Conservation (phyloP, 352 stramenopile species). For the Blastocystis sp. region DNA sequence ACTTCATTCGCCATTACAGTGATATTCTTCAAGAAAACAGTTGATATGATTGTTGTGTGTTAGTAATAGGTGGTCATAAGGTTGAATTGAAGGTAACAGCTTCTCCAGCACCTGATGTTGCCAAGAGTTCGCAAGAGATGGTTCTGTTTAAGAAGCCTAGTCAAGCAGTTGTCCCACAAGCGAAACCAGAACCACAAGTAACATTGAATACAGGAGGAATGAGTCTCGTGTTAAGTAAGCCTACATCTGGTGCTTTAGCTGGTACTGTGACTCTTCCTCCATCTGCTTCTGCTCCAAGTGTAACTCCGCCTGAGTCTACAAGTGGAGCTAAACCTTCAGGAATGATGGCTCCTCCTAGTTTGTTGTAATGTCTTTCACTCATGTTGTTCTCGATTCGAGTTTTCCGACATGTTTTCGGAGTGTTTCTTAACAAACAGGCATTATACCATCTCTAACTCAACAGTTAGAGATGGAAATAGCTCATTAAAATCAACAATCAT, state of each 20-base stretch:
- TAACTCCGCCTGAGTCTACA: neutral
- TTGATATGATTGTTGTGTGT: neutral
- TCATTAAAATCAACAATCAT: slow-evolving; percentile 40
- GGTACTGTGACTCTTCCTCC: neutral
- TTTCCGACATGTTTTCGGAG: neutral
- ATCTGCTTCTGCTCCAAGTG: neutral
- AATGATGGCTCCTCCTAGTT: neutral
- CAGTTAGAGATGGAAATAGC: neutral
- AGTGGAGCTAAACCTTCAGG: neutral
- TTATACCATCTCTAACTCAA: neutral
- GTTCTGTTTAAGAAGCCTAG: slow-evolving; percentile 33
- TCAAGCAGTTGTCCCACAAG: neutral
- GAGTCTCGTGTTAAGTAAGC: neutral
- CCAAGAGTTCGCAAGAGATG: slow-evolving; percentile 1
- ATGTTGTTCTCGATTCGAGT: slow-evolving; percentile 25
- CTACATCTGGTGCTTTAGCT: neutral
- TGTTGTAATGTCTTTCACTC: neutral
- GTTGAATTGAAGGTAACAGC: neutral
- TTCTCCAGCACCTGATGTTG: neutral
- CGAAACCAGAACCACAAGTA: neutral
- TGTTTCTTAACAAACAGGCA: slow-evolving; percentile 46
- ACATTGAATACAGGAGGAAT: neutral
- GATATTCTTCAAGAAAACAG: slow-evolving; percentile 39
- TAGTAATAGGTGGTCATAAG: neutral
- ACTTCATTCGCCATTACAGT: slow-evolving; percentile 30